Evolutionary conservation across 352 stramenopile species (phyloP), one percentile per base, ranked within the genome.

Genomic region (Pythium monospermum): DNA sequence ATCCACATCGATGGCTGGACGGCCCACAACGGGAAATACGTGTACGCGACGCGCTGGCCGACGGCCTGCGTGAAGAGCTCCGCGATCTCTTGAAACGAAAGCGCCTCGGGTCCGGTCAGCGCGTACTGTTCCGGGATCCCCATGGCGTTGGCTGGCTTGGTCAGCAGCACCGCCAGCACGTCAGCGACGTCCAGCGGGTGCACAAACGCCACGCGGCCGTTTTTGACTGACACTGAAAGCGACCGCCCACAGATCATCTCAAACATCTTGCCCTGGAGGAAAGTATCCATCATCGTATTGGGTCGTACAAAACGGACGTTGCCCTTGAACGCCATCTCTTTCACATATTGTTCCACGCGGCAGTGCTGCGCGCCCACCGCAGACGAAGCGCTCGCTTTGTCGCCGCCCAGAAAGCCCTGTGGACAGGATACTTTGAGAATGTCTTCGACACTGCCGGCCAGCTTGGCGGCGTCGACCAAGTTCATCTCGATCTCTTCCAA

Each of bases 1-100:
- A 87, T 82, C 80, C 80, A 91, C 25, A 84, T 67, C 27, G 80
- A 70, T 11, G 77, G 75, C 50, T 89, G 71, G 41, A 91, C 72
- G 3, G 78, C 75, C 80, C 80, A 91, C 21, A 86, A 51, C 3
- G 80, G 77, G 28, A 89, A 88, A 44, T 85, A 57, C 21, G 75
- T 85, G 47, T 77, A 87, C 11, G 46, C 62, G 15, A 91, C 76
- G 13, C 53, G 56, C 10, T 83, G 49, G 1, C 57, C 57, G 23
- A 90, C 66, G 2, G 58, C 61, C 0, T 64, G 12, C 6, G 68
- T 83, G 11, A 89, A 48, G n/a, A 68, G 43, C 15, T 73, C 36
- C 4, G 69, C 63, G 27, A 85, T 59, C 6, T 87, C 57, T 41
- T 69, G 32, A 46, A 71, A 89, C 13, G 69, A 57, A 36, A 91